phyloP scores from a whole-genome alignment of 2,329 filamentous ascomycete genomes.

The Bipolaris cookei region DNA sequence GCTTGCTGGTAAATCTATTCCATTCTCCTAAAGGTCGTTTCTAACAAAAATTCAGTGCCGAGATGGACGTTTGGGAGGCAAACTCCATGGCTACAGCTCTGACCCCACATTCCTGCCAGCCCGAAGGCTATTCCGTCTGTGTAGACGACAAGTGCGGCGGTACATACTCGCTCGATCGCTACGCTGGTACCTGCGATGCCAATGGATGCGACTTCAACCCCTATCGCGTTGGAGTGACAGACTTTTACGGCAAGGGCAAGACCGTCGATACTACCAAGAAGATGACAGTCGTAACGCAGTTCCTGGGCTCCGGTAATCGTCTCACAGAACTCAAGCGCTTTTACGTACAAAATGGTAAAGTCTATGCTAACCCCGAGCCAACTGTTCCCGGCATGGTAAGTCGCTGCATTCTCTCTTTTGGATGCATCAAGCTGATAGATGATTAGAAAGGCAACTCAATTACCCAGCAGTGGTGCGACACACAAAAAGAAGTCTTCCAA shows the following conservation, averaged over 20 bases:
- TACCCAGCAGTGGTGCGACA: conserved; percentile 63
- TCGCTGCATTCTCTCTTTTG: too few relatives aligned
- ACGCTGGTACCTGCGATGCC: conserved; percentile 68
- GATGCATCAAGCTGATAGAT: too few relatives aligned
- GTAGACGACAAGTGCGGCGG: conserved; percentile 51
- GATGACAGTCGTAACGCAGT: conserved; percentile 61
- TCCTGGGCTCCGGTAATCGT: conserved; percentile 52
- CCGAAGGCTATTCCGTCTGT: conserved; percentile 60
- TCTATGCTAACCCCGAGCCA: conserved; percentile 55
- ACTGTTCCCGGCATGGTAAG: conserved; percentile 52
- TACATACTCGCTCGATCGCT: conserved; percentile 57
- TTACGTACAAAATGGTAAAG: conserved; percentile 59
- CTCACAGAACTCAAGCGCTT: conserved; percentile 57
- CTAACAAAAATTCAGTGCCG: conserved; percentile 44
- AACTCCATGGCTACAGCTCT: conserved; percentile 69
- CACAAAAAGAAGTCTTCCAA: conserved; percentile 61
- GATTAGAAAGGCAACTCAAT: conserved; percentile 56
- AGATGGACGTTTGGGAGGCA: conserved; percentile 76
- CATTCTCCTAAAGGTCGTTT: conserved; percentile 65
- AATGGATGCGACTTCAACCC: conserved; percentile 69
- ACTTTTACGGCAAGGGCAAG: conserved; percentile 67
- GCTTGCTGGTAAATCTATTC: conserved; percentile 67
- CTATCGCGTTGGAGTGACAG: conserved; percentile 68
- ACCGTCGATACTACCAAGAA: conserved; percentile 53
- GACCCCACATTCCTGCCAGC: conserved; percentile 69